These are phyloP conservation scores for Soucietia sequanensis DNA, from an alignment of 805 yeast species.

Conservation along the genomic window DNA sequence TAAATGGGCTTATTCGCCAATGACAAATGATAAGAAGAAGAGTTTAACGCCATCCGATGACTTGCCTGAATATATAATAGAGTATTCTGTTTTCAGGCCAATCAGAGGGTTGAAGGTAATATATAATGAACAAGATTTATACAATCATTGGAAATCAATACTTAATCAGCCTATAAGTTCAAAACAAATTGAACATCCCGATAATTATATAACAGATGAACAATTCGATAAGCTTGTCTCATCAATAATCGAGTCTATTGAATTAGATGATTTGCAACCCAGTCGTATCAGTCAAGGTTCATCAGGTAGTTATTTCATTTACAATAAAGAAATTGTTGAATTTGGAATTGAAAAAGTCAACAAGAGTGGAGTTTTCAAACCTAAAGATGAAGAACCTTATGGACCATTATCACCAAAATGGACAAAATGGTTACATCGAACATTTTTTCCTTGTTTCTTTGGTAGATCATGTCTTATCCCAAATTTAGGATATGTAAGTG, in stretches of 20 bases:
- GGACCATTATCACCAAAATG: conserved; percentile 77
- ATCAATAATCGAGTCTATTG: conserved; percentile 48
- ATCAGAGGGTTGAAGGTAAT: conserved; percentile 13
- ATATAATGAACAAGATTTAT: conserved; percentile 14
- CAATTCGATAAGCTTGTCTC: conserved; percentile 42
- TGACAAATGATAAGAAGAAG: too few relatives aligned
- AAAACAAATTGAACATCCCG: conserved; percentile 16
- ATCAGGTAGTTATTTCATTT: conserved; percentile 67
- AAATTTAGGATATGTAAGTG: conserved; percentile 69
- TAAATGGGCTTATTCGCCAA: conserved; percentile 30
- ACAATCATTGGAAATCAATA: conserved; percentile 12
- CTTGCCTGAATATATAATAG: conserved; percentile 24
- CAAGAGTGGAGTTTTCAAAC: conserved; percentile 66
- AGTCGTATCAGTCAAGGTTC: conserved; percentile 61
- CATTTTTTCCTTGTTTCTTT: conserved; percentile 73
- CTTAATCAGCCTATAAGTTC: conserved; percentile 12
- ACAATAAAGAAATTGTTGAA: conserved; percentile 16
- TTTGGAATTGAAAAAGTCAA: conserved; percentile 7
- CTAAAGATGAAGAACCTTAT: conserved; percentile 79
- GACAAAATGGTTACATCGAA: conserved; percentile 77
- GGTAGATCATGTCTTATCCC: conserved; percentile 73
- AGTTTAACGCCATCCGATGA: neutral
- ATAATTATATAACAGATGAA: conserved; percentile 15
- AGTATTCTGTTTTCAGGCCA: conserved; percentile 34
- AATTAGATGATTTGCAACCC: conserved; percentile 43